Base-by-base conservation (phyloP, 495 filamentous ascomycete genomes). In the Aspergillus coremiiformis region DNA sequence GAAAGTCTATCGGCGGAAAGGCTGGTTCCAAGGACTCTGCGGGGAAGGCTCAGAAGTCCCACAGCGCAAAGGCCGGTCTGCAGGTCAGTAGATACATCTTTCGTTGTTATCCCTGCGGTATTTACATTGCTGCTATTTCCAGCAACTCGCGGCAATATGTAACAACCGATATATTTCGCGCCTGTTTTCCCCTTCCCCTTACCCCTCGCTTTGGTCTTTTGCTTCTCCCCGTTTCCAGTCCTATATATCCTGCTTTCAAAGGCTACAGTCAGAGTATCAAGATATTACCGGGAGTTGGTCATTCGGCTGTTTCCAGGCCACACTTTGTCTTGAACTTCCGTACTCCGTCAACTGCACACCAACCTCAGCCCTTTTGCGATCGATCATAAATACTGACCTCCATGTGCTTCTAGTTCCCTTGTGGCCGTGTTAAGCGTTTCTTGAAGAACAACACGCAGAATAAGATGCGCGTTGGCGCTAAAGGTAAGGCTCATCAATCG, bases 381-480 rank as follows among this genome's bases (percentile, higher is more conserved):
- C 37, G 17, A 41, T 17, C 11, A 9, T 17, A 7, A 21, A 32
- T 51, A 22, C 48, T 51, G 11, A 51, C 26, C 14, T 14, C 12
- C 27, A 19, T 32, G 20, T 6, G 35, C 47, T 35, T 52, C 53
- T 67, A 98, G 94, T 98, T 98, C 75, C 93, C 93, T 35, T 98
- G 93, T 68, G 93, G 93, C 73, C 94, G 93, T 85, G 91, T 98
- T 66, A 98, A 98, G 84, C 91, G 93, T 76, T 96, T 96, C 78
- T 77, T 98, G 66, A 96, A 96, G 81, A 93, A 93, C 72, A 96
- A 95, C 74, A 97, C 93, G 21, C 93, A 96, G 63, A 94, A 95
- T 73, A 97, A 97, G 80, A 97, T 96, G 90, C 92, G 93, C 75
- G 94, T 98, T 58, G 94, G 93, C 62, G 93, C 93, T 60, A 98